Base-by-base conservation (phyloP, 2,329 filamentous ascomycete species). In the Verticillium nubilum region DNA sequence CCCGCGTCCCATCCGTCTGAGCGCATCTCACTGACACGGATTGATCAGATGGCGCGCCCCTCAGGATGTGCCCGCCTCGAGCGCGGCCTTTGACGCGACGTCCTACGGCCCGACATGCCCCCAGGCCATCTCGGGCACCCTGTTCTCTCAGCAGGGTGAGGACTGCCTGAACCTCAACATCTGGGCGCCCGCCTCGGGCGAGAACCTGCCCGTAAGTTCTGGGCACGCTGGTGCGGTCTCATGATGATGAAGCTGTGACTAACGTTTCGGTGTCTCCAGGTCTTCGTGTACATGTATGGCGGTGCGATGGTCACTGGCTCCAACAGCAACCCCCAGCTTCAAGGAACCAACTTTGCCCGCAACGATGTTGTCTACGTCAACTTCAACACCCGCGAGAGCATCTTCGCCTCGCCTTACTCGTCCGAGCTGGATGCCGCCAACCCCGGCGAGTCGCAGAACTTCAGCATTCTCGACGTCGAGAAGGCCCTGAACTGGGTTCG, bases 221-320 rank as follows among this genome's bases (percentile, higher is more conserved):
- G 7, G 12, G 3, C 42, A 26, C 9, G 7, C 9, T 10, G 4
- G 7, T 23, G 42, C n/a, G 13, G 56, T 27, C 26, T 27, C 23
- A 27, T 15, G 31, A 25, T 58, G 23, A 58, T 23, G 19, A 23
- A 23, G n/a, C 26, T 4, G 6, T 19, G 19, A 28, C 54, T 28
- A 23, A 19, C 33, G 17, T 5, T 26, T n/a, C n/a, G n/a, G 9
- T 26, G 5, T 23, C n/a, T 12, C n/a, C 52, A 73, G 29, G 74
- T 78, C 0, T 65, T 75, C 23, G 72, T 80, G 1, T 78, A 78
- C 61, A 78, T 78, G 66, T 77, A 78, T 25, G 76, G 76, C 5
- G 76, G 74, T 50, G 75, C 75, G 0, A 77, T 77, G 67, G 74
- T 77, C 57, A 75, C 73, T 6, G 73, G 73, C 7, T 72, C 72